These are phyloP conservation scores for Arthroderma sp. DNA, from an alignment of 2,329 filamentous ascomycete species.

Conservation along the genomic window DNA sequence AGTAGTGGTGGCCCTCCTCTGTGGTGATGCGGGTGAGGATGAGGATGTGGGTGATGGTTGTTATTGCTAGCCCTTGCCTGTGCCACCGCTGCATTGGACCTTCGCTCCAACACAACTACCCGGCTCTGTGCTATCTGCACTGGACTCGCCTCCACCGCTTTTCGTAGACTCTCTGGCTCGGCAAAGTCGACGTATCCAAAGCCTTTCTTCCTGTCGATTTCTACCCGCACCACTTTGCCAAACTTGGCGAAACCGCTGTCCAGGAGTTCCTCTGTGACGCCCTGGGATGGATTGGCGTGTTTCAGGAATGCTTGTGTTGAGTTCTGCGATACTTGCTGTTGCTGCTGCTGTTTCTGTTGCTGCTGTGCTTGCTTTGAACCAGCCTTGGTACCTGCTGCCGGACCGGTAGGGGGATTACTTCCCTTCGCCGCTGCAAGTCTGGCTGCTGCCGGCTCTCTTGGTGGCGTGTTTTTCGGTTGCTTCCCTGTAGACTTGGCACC, in stretches of 20 bases:
- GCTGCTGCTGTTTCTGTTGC: conserved; percentile 6
- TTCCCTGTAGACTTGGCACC: conserved; percentile 6
- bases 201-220: conserved; percentile 88
- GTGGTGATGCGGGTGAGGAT: too few species aligned
- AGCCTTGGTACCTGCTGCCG: conserved; percentile 3
- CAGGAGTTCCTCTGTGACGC: conserved; percentile 71
- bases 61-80: conserved; percentile 4
- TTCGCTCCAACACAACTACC: conserved; percentile 67
- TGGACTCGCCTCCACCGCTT: conserved; percentile 69
- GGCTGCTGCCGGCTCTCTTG: conserved; percentile 8
- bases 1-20: too few species aligned
- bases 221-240: conserved; percentile 63
- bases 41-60: not conserved
- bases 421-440: conserved; percentile 5
- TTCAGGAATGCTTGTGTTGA: conserved; percentile 55
- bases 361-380: conserved; percentile 1
- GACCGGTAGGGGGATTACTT: conserved; percentile 15
- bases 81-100: conserved; percentile 12
- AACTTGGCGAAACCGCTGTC: conserved; percentile 61
- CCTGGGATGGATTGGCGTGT: conserved; percentile 77
- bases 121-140: conserved; percentile 71
- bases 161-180: conserved; percentile 56
- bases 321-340: conserved; percentile 10
- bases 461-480: conserved; percentile 3
- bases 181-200: conserved; percentile 88